Base-by-base conservation (phyloP, 106 monocot genomes). In the Apostasia shenzhenica region DNA sequence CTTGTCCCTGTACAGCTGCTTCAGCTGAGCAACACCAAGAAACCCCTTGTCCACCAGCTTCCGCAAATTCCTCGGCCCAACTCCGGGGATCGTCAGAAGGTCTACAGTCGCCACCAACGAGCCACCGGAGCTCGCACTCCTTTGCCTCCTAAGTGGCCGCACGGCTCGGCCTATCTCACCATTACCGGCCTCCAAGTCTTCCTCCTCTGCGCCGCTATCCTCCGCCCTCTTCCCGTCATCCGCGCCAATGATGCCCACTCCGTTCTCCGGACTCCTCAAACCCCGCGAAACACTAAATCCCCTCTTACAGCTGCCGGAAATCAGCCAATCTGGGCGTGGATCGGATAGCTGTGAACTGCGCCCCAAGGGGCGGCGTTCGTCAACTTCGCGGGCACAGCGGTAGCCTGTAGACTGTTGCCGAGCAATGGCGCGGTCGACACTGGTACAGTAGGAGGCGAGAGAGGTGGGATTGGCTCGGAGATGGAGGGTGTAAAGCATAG, bases 1-100 rank as follows among this genome's bases (percentile, higher is more conserved):
- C 81, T 84, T 84, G 52, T 84, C 77, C 50, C 70, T 77, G 45
- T 84, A 84, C 2, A 84, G 80, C 54, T 81, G 70, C 69, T 84
- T 84, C 48, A 84, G 81, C 71, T 84, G 77, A 0, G 84, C 61
- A 37, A 84, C 84, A 12, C 62, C 84, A 5, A 45, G 46, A 55
- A 81, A 84, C 0, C 84, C 84, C 69, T 84, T 80, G 66, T 83
- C 80, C 72, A 80, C 76, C 67, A 83, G 68, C 72, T 83, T 83
- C 68, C 78, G 68, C 52, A 80, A 70, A 61, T 84, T 84, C 46
- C 80, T 72, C n/a, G 62, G 84, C 47, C 84, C 84, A 7, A 84
- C 77, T 2, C 84, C 84, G 5, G 84, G 84, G 4, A 84, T 80
- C 8, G 60, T 45, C 56, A 84, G 60, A 10, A 84, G 70, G 61